Evolutionary conservation across 2,329 filamentous ascomycete species (phyloP).

Genomic region (Hymenoscyphus linearis): DNA sequence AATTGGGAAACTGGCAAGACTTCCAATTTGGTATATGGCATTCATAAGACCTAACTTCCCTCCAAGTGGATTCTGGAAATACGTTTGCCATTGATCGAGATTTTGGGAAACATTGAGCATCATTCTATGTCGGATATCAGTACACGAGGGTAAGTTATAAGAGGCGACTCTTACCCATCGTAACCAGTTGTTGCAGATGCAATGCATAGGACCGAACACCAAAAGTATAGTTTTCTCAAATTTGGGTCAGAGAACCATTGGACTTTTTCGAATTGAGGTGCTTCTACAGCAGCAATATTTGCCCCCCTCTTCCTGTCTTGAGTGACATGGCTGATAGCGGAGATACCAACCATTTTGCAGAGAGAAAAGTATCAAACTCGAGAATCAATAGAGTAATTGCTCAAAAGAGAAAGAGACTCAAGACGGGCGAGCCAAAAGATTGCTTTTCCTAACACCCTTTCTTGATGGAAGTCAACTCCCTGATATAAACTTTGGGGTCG

Average conservation of each 20-base stretch:
- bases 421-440: neutral
- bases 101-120: conserved; percentile 55
- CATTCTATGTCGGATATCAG: conserved; percentile 32
- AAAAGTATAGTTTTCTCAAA: conserved; percentile 50
- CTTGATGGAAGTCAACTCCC: neutral
- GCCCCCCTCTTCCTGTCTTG: conserved; percentile 1
- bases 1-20: conserved; percentile 35
- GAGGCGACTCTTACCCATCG: conserved; percentile 41
- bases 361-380: neutral
- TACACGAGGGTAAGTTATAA: neutral
- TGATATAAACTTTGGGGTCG: conserved; percentile 5
- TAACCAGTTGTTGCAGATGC: conserved; percentile 58
- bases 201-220: conserved; percentile 49
- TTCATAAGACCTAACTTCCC: conserved; percentile 40
- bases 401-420: neutral
- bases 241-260: conserved; percentile 53
- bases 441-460: neutral
- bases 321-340: neutral
- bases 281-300: conserved; percentile 36
- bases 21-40: conserved; percentile 39
- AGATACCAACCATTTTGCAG: conserved; percentile 9
- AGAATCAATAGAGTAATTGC: neutral
- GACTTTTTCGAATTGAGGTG: conserved; percentile 48
- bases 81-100: conserved; percentile 47
- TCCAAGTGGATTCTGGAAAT: conserved; percentile 40